A percentile compares a stretch with the other conserved stretches of the same genome.
These are phyloP conservation scores for Guadua angustifolia DNA, from an alignment of 176 grass and related monocot genomes.

Conservation along the genomic window DNA sequence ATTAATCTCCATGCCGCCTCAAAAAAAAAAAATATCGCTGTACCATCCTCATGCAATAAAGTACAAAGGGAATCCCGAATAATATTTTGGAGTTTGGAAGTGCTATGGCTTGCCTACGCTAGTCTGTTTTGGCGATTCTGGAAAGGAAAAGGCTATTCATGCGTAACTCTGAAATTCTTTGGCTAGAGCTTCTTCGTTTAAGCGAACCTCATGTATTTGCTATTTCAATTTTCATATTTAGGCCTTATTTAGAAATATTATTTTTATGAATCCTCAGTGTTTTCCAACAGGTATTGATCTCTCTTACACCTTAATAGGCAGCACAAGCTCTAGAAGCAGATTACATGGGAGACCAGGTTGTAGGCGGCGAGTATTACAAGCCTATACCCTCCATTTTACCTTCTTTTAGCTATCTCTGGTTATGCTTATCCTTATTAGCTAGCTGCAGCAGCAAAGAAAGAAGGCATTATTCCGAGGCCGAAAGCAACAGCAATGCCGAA, in stretches of 20 bases:
- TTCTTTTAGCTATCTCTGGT: not conserved
- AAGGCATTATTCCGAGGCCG: constrained; percentile 3
- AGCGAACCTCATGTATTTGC: not conserved
- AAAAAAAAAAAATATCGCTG: no score
- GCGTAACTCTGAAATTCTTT: not conserved
- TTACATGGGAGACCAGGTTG: not conserved
- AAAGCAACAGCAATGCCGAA: not conserved
- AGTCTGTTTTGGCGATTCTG: no score
- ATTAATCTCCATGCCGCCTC: no score
- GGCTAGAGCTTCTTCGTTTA: not conserved
- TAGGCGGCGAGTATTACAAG: not conserved
- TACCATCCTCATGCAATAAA: no score
- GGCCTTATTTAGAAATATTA: not conserved
- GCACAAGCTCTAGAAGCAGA: not conserved
- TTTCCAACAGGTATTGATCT: not conserved
- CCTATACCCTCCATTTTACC: not conserved
- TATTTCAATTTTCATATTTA: not conserved
- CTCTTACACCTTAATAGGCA: not conserved
- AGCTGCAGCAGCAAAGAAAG: not conserved
- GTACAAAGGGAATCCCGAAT: no score
- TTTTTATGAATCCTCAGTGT: not conserved
- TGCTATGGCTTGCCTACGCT: no score
- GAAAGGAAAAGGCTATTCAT: no score
- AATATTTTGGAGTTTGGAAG: no score
- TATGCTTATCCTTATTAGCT: not conserved